Evolutionary conservation across 169 alveolate genomes (phyloP).

Genomic region (Eimeria praecox): DNA sequence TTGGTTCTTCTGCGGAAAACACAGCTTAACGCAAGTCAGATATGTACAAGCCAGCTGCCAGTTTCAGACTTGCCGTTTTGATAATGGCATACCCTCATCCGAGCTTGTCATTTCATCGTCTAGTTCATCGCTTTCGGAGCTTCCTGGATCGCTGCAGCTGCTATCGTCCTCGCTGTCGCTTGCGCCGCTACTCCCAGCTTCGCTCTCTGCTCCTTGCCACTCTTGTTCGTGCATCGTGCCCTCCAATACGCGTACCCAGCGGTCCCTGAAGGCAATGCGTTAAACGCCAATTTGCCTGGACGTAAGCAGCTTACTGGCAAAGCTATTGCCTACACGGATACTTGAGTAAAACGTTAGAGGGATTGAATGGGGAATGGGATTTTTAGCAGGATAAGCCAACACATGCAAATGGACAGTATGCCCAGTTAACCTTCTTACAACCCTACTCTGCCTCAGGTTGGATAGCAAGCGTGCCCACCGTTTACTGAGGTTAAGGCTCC

Average conservation of each 20-base stretch:
- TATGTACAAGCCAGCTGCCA: background rate
- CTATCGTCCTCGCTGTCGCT: slow-evolving; percentile 59
- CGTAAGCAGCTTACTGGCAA: background rate
- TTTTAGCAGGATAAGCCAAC: background rate
- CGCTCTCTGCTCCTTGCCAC: slow-evolving; percentile 85
- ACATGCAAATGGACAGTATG: background rate
- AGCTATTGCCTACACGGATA: background rate
- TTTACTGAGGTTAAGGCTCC: slow-evolving; percentile 88
- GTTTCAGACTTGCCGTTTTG: background rate
- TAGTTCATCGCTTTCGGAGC: slow-evolving; percentile 41
- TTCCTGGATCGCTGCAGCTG: background rate
- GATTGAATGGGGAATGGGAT: background rate
- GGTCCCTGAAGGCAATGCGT: slow-evolving; percentile 59
- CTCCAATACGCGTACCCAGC: slow-evolving; percentile 87
- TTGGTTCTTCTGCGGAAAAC: slow-evolving; percentile 27
- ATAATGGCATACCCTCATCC: slow-evolving; percentile 54
- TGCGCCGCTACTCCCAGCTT: slow-evolving; percentile 76
- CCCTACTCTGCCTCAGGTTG: background rate
- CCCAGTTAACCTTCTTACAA: background rate
- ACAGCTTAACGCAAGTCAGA: background rate
- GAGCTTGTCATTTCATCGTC: slow-evolving; percentile 31
- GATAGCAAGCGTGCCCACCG: slow-evolving; percentile 72
- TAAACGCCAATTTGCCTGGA: background rate
- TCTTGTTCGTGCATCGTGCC: slow-evolving; percentile 86
- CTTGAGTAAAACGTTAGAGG: background rate